Evolutionary conservation across 345 rosid species (phyloP), one percentile per base, ranked within the genome.

Genomic region (Ailanthus altissimus): DNA sequence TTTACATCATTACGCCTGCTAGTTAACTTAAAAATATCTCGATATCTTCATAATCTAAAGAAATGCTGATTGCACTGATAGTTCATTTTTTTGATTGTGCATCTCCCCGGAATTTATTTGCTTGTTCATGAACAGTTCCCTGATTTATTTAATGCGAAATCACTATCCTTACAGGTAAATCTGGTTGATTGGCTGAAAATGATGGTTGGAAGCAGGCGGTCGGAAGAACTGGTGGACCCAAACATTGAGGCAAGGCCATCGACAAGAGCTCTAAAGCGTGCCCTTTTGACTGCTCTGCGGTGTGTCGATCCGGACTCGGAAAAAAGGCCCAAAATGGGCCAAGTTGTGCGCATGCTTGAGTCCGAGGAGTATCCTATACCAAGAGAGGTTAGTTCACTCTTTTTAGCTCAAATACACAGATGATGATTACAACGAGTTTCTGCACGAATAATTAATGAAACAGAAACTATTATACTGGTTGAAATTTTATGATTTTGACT

Each of bases 311-410:
- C 95, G 6, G 92, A 93, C 84, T 89, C 94, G 4, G 94, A 91
- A 72, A 96, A 92, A 81, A 85, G 99, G 76, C 98, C 98, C 5
- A 92, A 90, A 87, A 96, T 96, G 99, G 79, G 98, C 79, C 99
- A 96, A 91, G 99, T 94, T n/a, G 98, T 89, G 25, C 89, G 98
- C n/a, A 97, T 97, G 98, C 97, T 94, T 13, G 99, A 92, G 82
- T 94, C 99, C 0, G 97, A 97, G 81, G 99, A 94, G 51, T 94
- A 92, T 81, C 99, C 99, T 18, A 80, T 94, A 77, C 97, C 93
- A 73, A 89, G 98, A 89, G 99, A 97, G 97, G 98, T 94, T 60
- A 75, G 86, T 78, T n/a, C 68, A 42, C 60, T 23, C 46, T 36
- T 47, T 46, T 10, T 50, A 49, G 18, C 74, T 43, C 45, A 56